These are phyloP conservation scores for Fusarium siculi DNA, from an alignment of 2,329 filamentous ascomycete genomes.

Conservation along the genomic window DNA sequence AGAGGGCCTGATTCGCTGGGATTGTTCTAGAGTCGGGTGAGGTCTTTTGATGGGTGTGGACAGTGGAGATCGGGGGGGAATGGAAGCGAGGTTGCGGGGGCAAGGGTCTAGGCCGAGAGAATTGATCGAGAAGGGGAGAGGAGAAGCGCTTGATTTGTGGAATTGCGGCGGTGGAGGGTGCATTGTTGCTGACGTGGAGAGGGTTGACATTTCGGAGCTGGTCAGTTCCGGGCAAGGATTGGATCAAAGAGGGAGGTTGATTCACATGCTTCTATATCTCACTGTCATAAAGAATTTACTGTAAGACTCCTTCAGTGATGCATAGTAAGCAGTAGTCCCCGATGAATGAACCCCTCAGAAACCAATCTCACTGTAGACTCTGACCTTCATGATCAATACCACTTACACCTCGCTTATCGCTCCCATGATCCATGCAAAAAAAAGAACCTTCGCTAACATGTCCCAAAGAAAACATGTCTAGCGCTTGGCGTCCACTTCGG, in stretches of 20 bases:
- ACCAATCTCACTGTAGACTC: neutral
- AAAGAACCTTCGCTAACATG: conserved; percentile 7
- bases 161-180: conserved; percentile 1
- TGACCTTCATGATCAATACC: no score
- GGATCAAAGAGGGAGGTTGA: conserved; percentile 5
- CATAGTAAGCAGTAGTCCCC: neutral
- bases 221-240: conserved; percentile 20
- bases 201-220: conserved; percentile 20
- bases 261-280: neutral
- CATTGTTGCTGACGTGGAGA: conserved; percentile 22
- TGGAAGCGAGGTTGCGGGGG: conserved; percentile 37
- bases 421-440: conserved; percentile 1
- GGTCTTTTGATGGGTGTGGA: conserved; percentile 1
- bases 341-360: neutral
- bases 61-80: conserved; percentile 11
- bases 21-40: conserved; percentile 20
- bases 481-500: conserved; percentile 33
- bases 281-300: neutral
- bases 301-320: neutral
- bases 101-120: conserved; percentile 7
- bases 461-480: neutral
- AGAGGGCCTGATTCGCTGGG: conserved; percentile 15
- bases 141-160: conserved; percentile 20
- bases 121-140: conserved; percentile 23
- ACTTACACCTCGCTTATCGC: conserved; percentile 30